Base-by-base conservation (phyloP, 345 rosid genomes). In the Pseudoturritis turrita region DNA sequence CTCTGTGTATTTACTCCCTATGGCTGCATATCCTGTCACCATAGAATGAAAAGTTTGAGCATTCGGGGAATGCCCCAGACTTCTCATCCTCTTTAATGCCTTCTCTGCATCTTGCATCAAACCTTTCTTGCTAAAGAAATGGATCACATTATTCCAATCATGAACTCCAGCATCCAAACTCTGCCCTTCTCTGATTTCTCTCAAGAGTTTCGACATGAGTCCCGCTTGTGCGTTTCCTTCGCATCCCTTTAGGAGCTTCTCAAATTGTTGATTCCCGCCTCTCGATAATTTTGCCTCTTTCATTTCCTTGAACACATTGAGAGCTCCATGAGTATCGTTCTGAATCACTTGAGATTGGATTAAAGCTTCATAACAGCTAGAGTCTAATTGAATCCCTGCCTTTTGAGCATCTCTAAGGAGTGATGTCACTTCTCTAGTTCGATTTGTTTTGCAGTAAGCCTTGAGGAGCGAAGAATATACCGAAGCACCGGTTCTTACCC, bases 31-130 rank as follows among this genome's bases (percentile, higher is more conserved):
- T 10, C 90, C 96, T 5, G 92, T 91, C 41, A 91, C 96, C 96
- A 91, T 84, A 15, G 97, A 89, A 77, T 95, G 99, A 82, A 88
- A 95, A 9, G 99, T 95, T 71, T 89, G 96, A 62, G 96, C 96
- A 70, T 95, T 95, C 0, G 99, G 97, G 19, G 77, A 35, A 77
- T 83, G 86, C 52, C 92, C 99, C 14, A 95, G 85, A 78, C 83
- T 89, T 79, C 84, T 84, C 96, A 91, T 91, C 78, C 85, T 95
- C 79, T 72, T 83, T 73, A 91, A 71, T 15, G 96, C 97, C 81
- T 88, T 91, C 76, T 89, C 99, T 3, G 99, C 99, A 74, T 91
- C 99, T 62, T 83, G 82, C 97, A 91, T 95, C 72, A 95, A 76
- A 77, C 96, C 84, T 83, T 89, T 95, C 79, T 87, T 91, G 66